A percentile compares a stretch with the other conserved stretches of the same genome.
Evolutionary conservation across 352 stramenopile genomes (phyloP).

Genomic region (Lagenidium sp.): DNA sequence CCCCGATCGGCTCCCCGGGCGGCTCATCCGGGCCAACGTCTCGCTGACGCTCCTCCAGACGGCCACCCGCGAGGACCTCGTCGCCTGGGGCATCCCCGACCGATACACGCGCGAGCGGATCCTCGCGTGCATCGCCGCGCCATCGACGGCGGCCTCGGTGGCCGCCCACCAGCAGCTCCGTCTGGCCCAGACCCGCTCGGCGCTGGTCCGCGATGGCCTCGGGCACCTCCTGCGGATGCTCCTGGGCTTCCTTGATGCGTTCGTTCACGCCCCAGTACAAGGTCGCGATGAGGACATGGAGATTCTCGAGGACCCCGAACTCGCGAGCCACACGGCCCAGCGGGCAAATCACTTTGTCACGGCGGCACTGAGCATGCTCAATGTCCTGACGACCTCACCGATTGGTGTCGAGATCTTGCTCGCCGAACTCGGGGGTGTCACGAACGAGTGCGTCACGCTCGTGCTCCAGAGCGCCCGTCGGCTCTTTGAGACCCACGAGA

Average conservation of each 20-base stretch:
- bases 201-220: background rate
- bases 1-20: conserved; percentile 12
- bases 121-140: conserved; percentile 19
- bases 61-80: conserved; percentile 55
- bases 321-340: conserved; percentile 4
- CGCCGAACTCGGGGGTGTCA: conserved; percentile 28
- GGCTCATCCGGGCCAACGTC: conserved; percentile 31
- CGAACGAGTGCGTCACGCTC: conserved; percentile 43
- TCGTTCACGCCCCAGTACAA: background rate
- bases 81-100: conserved; percentile 57
- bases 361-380: conserved; percentile 31
- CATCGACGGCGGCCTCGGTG: conserved; percentile 2
- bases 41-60: conserved; percentile 30
- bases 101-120: conserved; percentile 43
- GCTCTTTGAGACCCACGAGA: conserved; percentile 51
- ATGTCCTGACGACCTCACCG: conserved; percentile 21
- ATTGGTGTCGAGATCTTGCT: conserved; percentile 34
- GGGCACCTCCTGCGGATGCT: background rate
- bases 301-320: background rate
- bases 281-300: background rate
- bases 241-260: background rate
- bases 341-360: conserved; percentile 41
- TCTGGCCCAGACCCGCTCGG: too few relatives aligned
- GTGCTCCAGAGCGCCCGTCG: conserved; percentile 48
- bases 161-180: background rate